Evolutionary conservation across 495 filamentous ascomycete genomes (phyloP).

Genomic region (Bryoglossum gracile): DNA sequence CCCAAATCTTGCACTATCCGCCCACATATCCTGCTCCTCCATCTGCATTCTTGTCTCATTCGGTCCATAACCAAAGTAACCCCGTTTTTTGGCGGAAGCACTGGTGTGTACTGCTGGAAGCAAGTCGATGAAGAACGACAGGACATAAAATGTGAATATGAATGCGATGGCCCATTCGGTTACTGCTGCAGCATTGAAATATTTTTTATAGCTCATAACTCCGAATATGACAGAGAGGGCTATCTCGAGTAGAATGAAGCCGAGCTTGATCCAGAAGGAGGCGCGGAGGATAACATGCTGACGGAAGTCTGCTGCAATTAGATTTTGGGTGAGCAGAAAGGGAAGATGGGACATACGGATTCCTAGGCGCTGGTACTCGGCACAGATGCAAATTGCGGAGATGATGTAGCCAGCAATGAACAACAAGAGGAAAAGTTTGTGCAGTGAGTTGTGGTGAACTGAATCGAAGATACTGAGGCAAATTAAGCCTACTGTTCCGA

Average conservation of each 20-base stretch:
- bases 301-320: slow-evolving; percentile 47
- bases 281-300: slow-evolving; percentile 62
- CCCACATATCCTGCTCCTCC: slow-evolving; percentile 17
- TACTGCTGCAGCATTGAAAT: slow-evolving; percentile 38
- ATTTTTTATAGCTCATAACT: slow-evolving; percentile 25
- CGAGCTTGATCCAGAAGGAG: slow-evolving; percentile 76
- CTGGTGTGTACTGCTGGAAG: slow-evolving; percentile 69
- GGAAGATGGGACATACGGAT: slow-evolving; percentile 38
- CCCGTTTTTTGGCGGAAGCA: not conserved
- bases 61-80: slow-evolving; percentile 4
- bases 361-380: slow-evolving; percentile 80
- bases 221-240: slow-evolving; percentile 52
- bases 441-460: slow-evolving; percentile 49
- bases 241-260: slow-evolving; percentile 74
- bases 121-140: slow-evolving; percentile 85
- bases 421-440: slow-evolving; percentile 70
- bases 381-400: slow-evolving; percentile 76
- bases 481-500: slow-evolving; percentile 74
- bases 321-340: slow-evolving; percentile 5
- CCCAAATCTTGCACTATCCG: not conserved
- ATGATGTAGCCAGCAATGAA: slow-evolving; percentile 83
- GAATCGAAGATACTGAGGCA: slow-evolving; percentile 84
- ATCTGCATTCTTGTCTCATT: slow-evolving; percentile 18
- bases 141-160: slow-evolving; percentile 82
- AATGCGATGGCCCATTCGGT: slow-evolving; percentile 81